Conservation (phyloP, 2,329 filamentous ascomycete genomes). For the Colletotrichum spinosum region DNA sequence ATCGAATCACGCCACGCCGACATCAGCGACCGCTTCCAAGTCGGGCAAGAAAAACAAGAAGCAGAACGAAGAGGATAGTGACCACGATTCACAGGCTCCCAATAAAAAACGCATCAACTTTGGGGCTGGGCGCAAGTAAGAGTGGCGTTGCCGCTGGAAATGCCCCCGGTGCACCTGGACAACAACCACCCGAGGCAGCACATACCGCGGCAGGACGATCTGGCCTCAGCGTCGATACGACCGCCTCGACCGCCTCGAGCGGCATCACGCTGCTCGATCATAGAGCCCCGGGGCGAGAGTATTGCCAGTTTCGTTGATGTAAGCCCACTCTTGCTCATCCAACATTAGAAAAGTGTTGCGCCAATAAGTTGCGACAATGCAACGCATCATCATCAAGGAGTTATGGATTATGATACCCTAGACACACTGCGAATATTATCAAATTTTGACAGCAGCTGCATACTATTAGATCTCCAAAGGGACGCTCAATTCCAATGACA, state of each 20-base stretch:
- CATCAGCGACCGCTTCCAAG: constrained; percentile 61
- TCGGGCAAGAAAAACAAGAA: constrained; percentile 63
- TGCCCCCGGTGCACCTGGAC: not conserved
- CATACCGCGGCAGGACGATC: too few species aligned
- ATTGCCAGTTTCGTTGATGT: too few species aligned
- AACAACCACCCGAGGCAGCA: too few species aligned
- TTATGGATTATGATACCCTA: constrained; percentile 26
- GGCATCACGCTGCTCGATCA: too few species aligned
- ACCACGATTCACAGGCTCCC: constrained; percentile 64
- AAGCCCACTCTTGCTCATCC: too few species aligned
- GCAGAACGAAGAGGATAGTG: constrained; percentile 65
- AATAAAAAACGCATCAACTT: constrained; percentile 71
- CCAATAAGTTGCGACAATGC: not conserved
- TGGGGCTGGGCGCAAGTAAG: constrained; percentile 63
- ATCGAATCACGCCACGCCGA: constrained; percentile 67
- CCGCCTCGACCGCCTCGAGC: too few species aligned
- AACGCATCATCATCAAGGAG: constrained; percentile 3
- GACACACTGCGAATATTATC: constrained; percentile 1
- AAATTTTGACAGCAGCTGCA: not conserved
- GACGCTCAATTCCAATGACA: too few species aligned
- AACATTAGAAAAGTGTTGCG: too few species aligned
- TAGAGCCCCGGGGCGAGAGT: too few species aligned
- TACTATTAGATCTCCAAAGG: not conserved
- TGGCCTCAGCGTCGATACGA: too few species aligned
- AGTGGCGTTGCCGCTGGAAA: not conserved